Percentiles rank a stretch among this genome's conserved stretches.
These are phyloP conservation scores for Thermoascus crustaceus DNA, from an alignment of 2,329 filamentous ascomycete genomes.

Conservation along the genomic window DNA sequence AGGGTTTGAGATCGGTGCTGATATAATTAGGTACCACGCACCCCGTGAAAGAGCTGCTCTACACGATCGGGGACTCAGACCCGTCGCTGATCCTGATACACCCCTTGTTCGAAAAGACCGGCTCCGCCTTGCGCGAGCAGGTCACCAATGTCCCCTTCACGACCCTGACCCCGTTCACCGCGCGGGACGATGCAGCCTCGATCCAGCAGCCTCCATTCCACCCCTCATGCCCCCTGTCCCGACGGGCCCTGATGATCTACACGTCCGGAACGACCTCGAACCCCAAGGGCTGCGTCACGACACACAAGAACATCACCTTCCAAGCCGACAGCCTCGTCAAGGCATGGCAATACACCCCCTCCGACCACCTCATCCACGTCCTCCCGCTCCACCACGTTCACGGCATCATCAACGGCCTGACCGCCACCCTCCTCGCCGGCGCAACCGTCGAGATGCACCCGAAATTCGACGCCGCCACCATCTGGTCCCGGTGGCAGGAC, in stretches of 20 bases:
- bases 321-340: slow-evolving; percentile 22
- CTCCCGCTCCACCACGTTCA: slow-evolving; percentile 46
- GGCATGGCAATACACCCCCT: slow-evolving; percentile 33
- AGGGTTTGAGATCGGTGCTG: slow-evolving; percentile 4
- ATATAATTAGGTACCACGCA: slow-evolving; percentile 30
- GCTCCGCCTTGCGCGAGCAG: slow-evolving; percentile 22
- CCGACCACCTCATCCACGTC: slow-evolving; percentile 42
- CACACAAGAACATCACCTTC: slow-evolving; percentile 33
- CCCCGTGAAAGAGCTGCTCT: slow-evolving; percentile 34
- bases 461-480: slow-evolving; percentile 36
- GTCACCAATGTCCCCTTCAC: slow-evolving; percentile 23
- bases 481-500: slow-evolving; percentile 41
- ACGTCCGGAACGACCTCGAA: slow-evolving; percentile 35
- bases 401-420: slow-evolving; percentile 44
- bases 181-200: slow-evolving; percentile 7
- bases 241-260: slow-evolving; percentile 36
- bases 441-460: slow-evolving; percentile 43
- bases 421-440: slow-evolving; percentile 39
- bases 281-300: slow-evolving; percentile 38
- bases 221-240: slow-evolving; percentile 17
- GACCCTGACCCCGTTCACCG: slow-evolving; percentile 18
- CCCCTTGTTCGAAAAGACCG: slow-evolving; percentile 29
- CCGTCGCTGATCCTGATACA: slow-evolving; percentile 36
- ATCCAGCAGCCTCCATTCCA: slow-evolving; percentile 26
- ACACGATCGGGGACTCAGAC: slow-evolving; percentile 35